Evolutionary conservation across 257 asterid species (phyloP).

Genomic region (Misopates orontium): DNA sequence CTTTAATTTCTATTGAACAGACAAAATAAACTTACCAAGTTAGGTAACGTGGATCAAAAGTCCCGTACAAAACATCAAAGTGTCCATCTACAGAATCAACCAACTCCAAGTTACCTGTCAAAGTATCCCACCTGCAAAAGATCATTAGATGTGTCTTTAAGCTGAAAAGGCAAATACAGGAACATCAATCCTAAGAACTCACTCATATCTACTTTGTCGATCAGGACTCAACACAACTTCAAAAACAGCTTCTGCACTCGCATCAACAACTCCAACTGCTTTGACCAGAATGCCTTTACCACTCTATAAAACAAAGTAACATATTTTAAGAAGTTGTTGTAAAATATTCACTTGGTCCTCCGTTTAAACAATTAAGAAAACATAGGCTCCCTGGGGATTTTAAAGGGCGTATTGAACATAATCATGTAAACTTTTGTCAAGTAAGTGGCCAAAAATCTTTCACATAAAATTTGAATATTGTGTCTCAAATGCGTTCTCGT

Average conservation of each 20-base stretch:
- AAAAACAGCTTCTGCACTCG: conserved; percentile 89
- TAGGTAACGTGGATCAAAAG: conserved; percentile 70
- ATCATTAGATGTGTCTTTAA: conserved; percentile 33
- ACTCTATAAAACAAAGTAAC: conserved; percentile 47
- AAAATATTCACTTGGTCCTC: too few relatives aligned
- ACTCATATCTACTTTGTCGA: conserved; percentile 86
- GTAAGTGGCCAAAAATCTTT: too few relatives aligned
- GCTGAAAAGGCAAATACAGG: conserved; percentile 22
- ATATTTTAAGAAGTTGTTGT: conserved; percentile 8
- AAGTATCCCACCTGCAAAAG: conserved; percentile 90
- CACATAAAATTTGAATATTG: too few relatives aligned
- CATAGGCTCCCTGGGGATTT: too few relatives aligned
- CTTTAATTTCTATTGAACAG: not conserved
- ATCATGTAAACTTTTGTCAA: too few relatives aligned
- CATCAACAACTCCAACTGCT: conserved; percentile 93
- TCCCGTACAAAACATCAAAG: conserved; percentile 88
- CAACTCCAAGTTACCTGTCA: conserved; percentile 92
- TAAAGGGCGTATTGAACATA: too few relatives aligned
- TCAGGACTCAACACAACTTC: conserved; percentile 76
- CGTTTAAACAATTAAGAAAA: too few relatives aligned
- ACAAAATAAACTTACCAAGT: conserved; percentile 56
- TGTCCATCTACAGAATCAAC: conserved; percentile 79
- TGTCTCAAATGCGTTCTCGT: too few relatives aligned
- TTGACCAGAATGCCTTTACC: conserved; percentile 85
- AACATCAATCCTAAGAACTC: conserved; percentile 35